phyloP scores from a whole-genome alignment of 202 grass and related monocot genomes.

The Panicum virgatum region DNA sequence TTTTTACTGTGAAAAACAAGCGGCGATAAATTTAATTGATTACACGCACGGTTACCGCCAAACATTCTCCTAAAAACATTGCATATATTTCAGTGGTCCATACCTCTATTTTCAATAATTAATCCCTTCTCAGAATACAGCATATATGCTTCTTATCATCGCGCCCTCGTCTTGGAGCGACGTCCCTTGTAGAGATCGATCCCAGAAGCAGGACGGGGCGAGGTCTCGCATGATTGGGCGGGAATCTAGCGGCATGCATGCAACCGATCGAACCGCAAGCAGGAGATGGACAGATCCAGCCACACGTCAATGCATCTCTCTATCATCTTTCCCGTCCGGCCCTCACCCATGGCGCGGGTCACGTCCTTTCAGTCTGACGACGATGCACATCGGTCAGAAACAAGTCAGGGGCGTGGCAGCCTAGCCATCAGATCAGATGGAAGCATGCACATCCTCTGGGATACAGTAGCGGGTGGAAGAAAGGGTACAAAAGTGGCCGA shows the following conservation, averaged over 20 bases:
- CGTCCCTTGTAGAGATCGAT: neutral
- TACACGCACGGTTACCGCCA: no score
- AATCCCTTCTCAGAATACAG: neutral
- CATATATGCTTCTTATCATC: neutral
- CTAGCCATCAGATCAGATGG: neutral
- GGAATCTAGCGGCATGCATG: constrained; percentile 40
- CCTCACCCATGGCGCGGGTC: neutral
- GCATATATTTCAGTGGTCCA: no score
- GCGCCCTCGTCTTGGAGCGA: neutral
- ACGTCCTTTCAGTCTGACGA: constrained; percentile 31
- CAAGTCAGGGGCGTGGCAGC: constrained; percentile 6
- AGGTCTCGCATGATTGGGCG: constrained; percentile 15
- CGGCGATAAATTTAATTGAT: no score
- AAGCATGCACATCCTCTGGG: neutral
- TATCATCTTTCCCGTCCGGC: neutral
- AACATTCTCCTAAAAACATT: no score
- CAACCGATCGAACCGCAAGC: neutral
- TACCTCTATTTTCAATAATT: no score
- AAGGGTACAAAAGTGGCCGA: constrained; percentile 53
- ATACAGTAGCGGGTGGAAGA: neutral
- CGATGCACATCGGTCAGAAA: neutral
- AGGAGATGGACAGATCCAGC: neutral
- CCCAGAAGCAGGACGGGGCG: neutral
- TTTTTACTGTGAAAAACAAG: no score
- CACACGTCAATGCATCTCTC: neutral